Conservation (phyloP, 345 rosid species). For the Eucalyptus marginata region DNA sequence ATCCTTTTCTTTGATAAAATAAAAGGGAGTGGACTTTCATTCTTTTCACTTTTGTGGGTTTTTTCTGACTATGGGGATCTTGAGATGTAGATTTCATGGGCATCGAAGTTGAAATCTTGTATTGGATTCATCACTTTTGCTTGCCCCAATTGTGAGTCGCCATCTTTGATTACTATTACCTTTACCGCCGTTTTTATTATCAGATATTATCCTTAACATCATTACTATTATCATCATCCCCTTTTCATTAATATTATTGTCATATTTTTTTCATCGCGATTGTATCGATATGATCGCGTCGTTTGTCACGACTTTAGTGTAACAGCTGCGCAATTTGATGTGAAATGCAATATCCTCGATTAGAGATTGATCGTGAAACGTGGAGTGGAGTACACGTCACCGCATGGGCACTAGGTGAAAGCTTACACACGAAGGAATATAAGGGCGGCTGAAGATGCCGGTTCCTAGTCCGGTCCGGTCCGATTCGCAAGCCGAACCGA, state of each 20-base stretch:
- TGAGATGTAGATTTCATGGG: background rate
- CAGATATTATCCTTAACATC: rapidly evolving
- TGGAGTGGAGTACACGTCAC: background rate
- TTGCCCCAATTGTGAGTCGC: background rate
- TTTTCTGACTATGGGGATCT: background rate
- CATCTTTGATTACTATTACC: background rate
- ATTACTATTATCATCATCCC: rapidly evolving
- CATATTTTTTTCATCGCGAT: too few relatives aligned
- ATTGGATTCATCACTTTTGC: background rate
- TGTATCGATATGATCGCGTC: rapidly evolving
- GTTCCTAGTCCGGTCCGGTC: background rate
- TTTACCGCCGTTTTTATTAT: background rate
- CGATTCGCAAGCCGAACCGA: background rate
- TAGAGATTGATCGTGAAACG: background rate
- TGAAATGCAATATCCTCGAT: background rate
- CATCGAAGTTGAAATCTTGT: background rate
- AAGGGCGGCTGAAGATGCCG: background rate
- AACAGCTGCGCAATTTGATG: background rate
- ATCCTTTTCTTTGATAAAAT: background rate
- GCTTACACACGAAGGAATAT: background rate
- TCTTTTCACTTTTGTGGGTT: background rate
- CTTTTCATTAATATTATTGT: rapidly evolving
- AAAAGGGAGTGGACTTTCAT: background rate
- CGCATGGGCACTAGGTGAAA: background rate
- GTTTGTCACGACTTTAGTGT: background rate